phyloP scores from a whole-genome alignment of 257 asterid genomes.

The Nicotiana paniculata region DNA sequence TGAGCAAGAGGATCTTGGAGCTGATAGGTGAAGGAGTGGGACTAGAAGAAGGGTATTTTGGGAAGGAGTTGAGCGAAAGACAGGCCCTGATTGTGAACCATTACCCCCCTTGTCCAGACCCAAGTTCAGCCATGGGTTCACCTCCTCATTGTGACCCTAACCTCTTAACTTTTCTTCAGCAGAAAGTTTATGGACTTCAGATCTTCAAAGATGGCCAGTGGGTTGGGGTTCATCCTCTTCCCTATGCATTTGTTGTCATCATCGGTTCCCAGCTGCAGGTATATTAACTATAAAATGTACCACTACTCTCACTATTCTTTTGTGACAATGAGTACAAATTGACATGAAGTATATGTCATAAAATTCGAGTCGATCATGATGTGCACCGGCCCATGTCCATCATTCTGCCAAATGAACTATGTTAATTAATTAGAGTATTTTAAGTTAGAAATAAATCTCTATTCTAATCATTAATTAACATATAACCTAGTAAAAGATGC shows the following conservation, averaged over 20 bases:
- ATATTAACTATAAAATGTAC: not conserved
- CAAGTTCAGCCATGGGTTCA: constrained; percentile 42
- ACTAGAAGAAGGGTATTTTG: constrained; percentile 38
- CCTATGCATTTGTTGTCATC: constrained; percentile 38
- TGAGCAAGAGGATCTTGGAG: constrained; percentile 36
- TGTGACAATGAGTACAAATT: too few species aligned
- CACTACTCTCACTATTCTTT: not conserved
- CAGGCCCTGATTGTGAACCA: constrained; percentile 41
- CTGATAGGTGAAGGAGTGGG: constrained; percentile 45
- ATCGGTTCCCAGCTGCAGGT: constrained; percentile 45
- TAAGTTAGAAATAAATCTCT: not conserved
- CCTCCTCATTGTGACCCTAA: constrained; percentile 50
- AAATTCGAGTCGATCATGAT: not conserved
- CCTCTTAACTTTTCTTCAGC: constrained; percentile 42
- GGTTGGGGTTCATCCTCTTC: constrained; percentile 44
- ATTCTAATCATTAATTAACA: not conserved
- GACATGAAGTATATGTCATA: not conserved
- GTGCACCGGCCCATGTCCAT: not conserved
- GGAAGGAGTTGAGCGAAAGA: constrained; percentile 22
- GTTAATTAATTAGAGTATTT: too few species aligned
- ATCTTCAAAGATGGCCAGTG: constrained; percentile 38
- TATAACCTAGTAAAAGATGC: not conserved
- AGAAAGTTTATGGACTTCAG: constrained; percentile 50
- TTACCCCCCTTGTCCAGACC: constrained; percentile 64
- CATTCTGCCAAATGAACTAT: not conserved